Base-by-base conservation (phyloP, 306 rosid genomes). In the Biancaea sappan region DNA sequence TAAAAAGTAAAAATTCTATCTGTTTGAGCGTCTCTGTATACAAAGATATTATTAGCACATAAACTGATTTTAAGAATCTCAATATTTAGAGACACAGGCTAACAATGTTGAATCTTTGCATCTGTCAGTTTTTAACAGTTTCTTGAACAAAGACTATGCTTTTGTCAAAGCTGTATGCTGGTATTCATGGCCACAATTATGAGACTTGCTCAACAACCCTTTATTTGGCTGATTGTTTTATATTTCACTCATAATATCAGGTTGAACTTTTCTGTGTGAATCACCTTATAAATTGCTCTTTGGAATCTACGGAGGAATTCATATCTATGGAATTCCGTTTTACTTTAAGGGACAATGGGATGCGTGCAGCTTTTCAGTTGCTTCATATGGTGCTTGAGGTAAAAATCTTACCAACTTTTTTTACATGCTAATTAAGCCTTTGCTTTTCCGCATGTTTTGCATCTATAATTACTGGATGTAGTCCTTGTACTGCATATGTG, bases 361-460 rank as follows among this genome's bases (percentile, higher is more conserved):
- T 94, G 99, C 92, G 92, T 54, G 98, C 99, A 2, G 99, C 99
- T 82, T 94, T 94, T 82, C 99, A 94, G 80, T 83, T 94, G 82
- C 97, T 94, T 81, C 99, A 94, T 79, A 94, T 94, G 99, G 99
- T 94, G 25, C 92, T 94, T 57, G 99, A 94, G 99, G 97, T 92
- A 86, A 78, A 37, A 74, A 58, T 63, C 57, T 75, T 57, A 40
- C 19, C 78, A 48, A 14, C 32, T 70, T 64, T 24, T 59, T 44
- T 15, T 4, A 6, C 61, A 21, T 34, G 34, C 16, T 19, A 63
- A 35, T 67, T 24, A 21, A 52, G 22, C 25, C 48, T 46, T 19
- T 80, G 41, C 63, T 32, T 47, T 59, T 54, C 22, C 37, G 26
- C 65, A 8, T 57, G 41, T 43, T 63, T 69, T 73, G 60, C 46